Evolutionary conservation across 805 yeast genomes (phyloP), one percentile per base, ranked within the genome.

Genomic region (Candida maris): DNA sequence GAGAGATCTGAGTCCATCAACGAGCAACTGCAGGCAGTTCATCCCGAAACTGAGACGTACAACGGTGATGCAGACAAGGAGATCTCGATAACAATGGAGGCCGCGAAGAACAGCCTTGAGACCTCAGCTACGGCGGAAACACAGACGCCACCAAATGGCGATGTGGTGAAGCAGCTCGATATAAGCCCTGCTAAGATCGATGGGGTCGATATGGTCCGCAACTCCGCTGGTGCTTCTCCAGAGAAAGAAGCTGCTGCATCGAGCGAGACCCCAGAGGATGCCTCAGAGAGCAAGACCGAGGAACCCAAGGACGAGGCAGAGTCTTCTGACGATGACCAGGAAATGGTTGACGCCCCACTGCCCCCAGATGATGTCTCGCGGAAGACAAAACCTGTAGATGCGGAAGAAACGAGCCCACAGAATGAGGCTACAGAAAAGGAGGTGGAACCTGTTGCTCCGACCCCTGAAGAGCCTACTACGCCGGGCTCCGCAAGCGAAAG

Each of bases 321-420:
- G 8, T 34, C 39, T 17, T 42, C 41, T n/a, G 44, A 39, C 10
- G 39, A 43, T 23, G 44, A 43, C 24, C 45, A 40, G 29, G 47
- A 40, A 19, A 40, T 43, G 45, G 44, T 45, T n/a, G 44, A 38
- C 25, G 45, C 42, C 10, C 42, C 41, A 3, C 37, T 41, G 4
- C 44, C 47, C 19, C 45, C 48, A 13, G 34, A 34, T 16, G 49
- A 45, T 19, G 44, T 45, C 16, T 21, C 24, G 8, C 39, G 38
- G 17, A 27, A 39, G 30, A 32, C 42, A 37, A 20, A 35, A 26
- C 16, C 39, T 24, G 24, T 9, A 10, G 29, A 26, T 14, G 24
- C 24, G 12, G 24, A 21, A 21, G 24, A 21, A 9, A 9, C 24
- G 8, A 12, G 12, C 8, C 24, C 24, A 8, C 8, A 21, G 24